A percentile compares a stretch with the other conserved stretches of the same genome.
These are phyloP conservation scores for Benincasa hispida DNA, from an alignment of 306 rosid genomes.

Conservation along the genomic window DNA sequence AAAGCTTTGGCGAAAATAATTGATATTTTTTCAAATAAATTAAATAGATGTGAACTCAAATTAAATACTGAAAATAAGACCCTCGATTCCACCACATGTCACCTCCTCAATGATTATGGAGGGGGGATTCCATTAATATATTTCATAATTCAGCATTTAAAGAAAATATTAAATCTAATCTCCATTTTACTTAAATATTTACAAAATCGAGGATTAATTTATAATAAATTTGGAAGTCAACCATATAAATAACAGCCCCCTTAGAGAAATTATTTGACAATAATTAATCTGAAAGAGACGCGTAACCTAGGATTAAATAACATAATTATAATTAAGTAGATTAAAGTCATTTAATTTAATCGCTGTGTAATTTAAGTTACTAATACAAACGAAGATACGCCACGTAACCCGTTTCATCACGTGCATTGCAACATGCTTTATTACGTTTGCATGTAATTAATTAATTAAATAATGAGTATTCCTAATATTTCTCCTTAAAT, in stretches of 20 bases:
- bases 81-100: not conserved
- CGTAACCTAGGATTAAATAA: constrained; percentile 12
- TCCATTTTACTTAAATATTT: not conserved
- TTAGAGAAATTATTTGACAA: not conserved
- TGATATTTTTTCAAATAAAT: too few species aligned
- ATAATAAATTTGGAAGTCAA: not conserved
- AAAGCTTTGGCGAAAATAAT: too few species aligned
- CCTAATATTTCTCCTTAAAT: not conserved
- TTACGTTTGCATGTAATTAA: not conserved
- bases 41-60: not conserved
- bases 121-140: not conserved
- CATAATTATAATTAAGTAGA: not conserved
- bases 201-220: not conserved
- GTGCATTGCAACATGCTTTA: not conserved
- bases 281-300: not conserved
- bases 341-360: not conserved
- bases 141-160: not conserved
- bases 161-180: not conserved
- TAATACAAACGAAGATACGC: not conserved
- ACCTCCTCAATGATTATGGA: not conserved
- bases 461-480: not conserved
- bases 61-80: not conserved
- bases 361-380: not conserved
- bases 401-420: constrained; percentile 6
- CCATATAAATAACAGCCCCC: not conserved